These are phyloP conservation scores for Sistotremastrum niveocremeum DNA, from an alignment of 768 basidiomycete genomes.

Conservation along the genomic window DNA sequence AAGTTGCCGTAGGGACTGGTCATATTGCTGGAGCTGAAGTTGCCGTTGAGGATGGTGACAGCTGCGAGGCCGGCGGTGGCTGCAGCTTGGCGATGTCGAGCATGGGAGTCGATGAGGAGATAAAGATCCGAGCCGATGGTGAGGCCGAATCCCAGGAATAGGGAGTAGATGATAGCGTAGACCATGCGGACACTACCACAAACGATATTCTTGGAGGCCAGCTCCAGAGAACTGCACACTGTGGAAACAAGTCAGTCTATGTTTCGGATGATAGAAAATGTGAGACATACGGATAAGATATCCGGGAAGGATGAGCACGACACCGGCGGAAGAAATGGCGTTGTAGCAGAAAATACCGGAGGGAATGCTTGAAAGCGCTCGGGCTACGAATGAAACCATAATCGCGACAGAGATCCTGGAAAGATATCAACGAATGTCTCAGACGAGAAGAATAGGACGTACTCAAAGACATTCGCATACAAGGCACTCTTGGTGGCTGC, in stretches of 20 bases:
- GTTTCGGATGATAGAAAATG: neutral
- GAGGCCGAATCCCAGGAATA: constrained; percentile 74
- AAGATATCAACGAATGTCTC: neutral
- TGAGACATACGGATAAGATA: constrained; percentile 56
- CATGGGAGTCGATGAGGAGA: constrained; percentile 49
- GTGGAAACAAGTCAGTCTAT: constrained; percentile 9
- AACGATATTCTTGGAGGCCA: constrained; percentile 77
- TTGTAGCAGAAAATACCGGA: constrained; percentile 80
- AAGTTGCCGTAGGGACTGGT: constrained; percentile 25
- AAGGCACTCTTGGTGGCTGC: constrained; percentile 65
- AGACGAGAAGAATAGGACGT: constrained; percentile 18
- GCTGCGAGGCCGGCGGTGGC: constrained; percentile 39
- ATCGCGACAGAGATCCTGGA: constrained; percentile 71
- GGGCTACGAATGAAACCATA: constrained; percentile 65
- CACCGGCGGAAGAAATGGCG: constrained; percentile 76
- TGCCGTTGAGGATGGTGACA: constrained; percentile 44
- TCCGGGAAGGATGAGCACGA: constrained; percentile 84
- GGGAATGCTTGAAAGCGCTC: constrained; percentile 69
- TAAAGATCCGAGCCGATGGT: constrained; percentile 77
- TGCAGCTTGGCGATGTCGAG: constrained; percentile 37
- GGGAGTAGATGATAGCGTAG: constrained; percentile 75
- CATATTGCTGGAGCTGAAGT: constrained; percentile 46
- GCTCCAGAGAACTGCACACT: constrained; percentile 73
- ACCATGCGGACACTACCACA: constrained; percentile 82
- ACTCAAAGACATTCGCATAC: constrained; percentile 92